phyloP scores from a whole-genome alignment of 257 asterid genomes.

The Gentiana straminea region DNA sequence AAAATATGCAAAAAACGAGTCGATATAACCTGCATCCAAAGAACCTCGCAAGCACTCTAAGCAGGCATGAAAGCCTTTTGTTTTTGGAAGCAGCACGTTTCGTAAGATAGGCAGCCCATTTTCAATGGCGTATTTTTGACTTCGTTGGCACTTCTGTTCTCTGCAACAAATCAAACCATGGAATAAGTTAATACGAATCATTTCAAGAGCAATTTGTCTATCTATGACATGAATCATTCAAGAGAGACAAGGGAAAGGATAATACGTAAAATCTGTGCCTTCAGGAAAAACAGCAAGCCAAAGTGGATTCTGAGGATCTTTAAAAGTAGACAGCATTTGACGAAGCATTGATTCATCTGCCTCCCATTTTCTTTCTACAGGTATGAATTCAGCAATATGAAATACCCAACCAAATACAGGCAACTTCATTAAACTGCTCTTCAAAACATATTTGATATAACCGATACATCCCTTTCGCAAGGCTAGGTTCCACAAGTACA shows the following conservation, averaged over 20 bases:
- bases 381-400: slow-evolving; percentile 78
- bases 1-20: not conserved
- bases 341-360: slow-evolving; percentile 50
- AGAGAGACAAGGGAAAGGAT: slow-evolving; percentile 12
- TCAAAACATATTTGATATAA: slow-evolving; percentile 59
- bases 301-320: slow-evolving; percentile 52
- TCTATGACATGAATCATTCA: not conserved
- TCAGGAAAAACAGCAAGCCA: slow-evolving; percentile 96
- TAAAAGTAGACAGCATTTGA: slow-evolving; percentile 43
- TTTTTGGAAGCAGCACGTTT: slow-evolving; percentile 80
- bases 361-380: slow-evolving; percentile 84
- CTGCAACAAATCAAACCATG: slow-evolving; percentile 30
- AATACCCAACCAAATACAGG: slow-evolving; percentile 90
- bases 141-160: slow-evolving; percentile 69
- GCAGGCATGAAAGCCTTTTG: slow-evolving; percentile 71
- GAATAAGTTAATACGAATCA: not conserved
- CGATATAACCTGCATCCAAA: slow-evolving; percentile 68
- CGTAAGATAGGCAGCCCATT: slow-evolving; percentile 64
- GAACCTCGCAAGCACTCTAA: slow-evolving; percentile 58
- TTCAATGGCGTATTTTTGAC: slow-evolving; percentile 74
- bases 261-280: slow-evolving; percentile 94
- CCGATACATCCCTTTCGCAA: slow-evolving; percentile 63
- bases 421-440: slow-evolving; percentile 81
- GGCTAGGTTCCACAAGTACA: slow-evolving; percentile 94
- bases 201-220: not conserved